Evolutionary conservation across 108 stramenopile genomes (phyloP).

Genomic region (Schizochytrium sp.): DNA sequence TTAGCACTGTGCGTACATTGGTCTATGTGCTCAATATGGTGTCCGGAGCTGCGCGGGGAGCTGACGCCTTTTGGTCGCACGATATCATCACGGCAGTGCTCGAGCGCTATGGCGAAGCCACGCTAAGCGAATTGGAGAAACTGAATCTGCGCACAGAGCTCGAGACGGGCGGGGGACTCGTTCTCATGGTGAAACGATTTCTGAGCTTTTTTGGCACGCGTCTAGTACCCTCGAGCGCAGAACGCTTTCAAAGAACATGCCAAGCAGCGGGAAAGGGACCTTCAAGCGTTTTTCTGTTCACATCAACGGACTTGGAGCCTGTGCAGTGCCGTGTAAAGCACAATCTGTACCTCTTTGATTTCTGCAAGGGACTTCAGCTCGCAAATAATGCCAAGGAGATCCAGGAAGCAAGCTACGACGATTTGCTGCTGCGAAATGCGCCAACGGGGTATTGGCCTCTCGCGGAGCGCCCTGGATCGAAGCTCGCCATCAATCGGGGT

Average conservation of each 20-base stretch:
- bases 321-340: constrained; percentile 23
- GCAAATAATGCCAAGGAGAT: neutral
- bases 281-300: constrained; percentile 32
- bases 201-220: neutral
- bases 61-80: constrained; percentile 17
- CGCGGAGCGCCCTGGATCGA: constrained; percentile 36
- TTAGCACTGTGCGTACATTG: constrained; percentile 10
- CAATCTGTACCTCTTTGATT: constrained; percentile 13
- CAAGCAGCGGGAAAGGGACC: neutral
- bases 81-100: constrained; percentile 7
- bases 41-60: neutral
- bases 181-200: neutral
- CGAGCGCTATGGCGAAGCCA: neutral
- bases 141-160: neutral
- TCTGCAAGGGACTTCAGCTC: constrained; percentile 10
- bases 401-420: neutral
- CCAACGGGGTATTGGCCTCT: constrained; percentile 23
- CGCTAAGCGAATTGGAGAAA: neutral
- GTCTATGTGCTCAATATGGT: constrained; percentile 19
- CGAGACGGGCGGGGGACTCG: neutral
- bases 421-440: neutral
- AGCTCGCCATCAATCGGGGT: constrained; percentile 41
- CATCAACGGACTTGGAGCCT: constrained; percentile 10
- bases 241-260: neutral
- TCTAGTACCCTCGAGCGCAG: neutral